Base-by-base conservation (phyloP, 2,329 filamentous ascomycete genomes). In the Neonectria ditissima region DNA sequence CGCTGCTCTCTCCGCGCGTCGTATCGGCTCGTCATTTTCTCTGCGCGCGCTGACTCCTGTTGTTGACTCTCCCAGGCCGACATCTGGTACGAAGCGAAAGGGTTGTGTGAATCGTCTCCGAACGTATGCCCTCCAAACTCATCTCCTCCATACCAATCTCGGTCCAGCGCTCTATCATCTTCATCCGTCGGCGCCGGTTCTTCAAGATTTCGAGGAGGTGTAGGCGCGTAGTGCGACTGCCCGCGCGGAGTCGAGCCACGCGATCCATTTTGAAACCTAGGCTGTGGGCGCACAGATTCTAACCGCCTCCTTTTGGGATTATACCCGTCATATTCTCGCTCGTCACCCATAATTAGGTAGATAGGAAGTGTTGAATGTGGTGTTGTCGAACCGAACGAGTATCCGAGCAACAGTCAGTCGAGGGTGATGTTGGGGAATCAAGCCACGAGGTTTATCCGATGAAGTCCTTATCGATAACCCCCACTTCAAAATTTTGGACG, bases 61-160 rank as follows among this genome's bases (percentile, higher is more conserved):
- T 93, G 88, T 75, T 92, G 89, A 41, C 84, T 84, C 66, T 94
- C 93, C 79, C 91, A 90, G 77, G 90, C 90, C 20, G 90, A 87
- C 67, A 88, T 91, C 54, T 90, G 92, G 63, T 91, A 91, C 1
- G 89, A 89, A 10, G 92, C 93, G 74, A 97, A 97, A 0, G 94
- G 94, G 74, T 97, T 97, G 78, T 97, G 94, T n/a, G 89, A 86
- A 67, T 97, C 94, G 75, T 97, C 94, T 68, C 94, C 94, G 73
- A 97, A 92, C 0, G 91, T 91, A 74, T 97, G 92, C 0, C 87
- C 86, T 26, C 91, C 92, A 61, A 91, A 89, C 76, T 97, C 94
- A 74, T 97, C 94, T 51, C 92, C 92, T 22, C 89, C 90, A 74
- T 97, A 97, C 94, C 94, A 97, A 78, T 97, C 94, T 65, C 94